phyloP scores from a whole-genome alignment of 2,329 filamentous ascomycete species.

The Fusarium sp. region DNA sequence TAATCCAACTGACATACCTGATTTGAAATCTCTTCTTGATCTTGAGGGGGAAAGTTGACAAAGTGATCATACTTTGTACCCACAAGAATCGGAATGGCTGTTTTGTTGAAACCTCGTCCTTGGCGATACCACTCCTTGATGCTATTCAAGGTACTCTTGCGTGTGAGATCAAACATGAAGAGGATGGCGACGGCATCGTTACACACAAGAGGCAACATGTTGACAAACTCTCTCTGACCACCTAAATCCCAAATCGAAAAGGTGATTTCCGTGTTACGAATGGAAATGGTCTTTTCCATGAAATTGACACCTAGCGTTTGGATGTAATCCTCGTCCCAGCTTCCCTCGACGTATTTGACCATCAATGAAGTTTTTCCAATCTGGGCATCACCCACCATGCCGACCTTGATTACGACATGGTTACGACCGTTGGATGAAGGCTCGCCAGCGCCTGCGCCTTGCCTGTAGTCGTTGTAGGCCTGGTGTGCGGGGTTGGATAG shows the following conservation, averaged over 20 bases:
- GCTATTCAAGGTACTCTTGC: conserved; percentile 98
- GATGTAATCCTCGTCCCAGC: conserved; percentile 99
- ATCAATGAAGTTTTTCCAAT: conserved; percentile 99
- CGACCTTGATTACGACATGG: conserved; percentile 97
- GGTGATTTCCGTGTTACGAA: conserved; percentile 98
- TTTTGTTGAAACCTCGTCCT: conserved; percentile 98
- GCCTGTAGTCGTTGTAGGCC: conserved; percentile 61
- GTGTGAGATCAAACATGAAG: conserved; percentile 99
- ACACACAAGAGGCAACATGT: conserved; percentile 99
- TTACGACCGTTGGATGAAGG: conserved; percentile 65
- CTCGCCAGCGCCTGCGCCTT: conserved; percentile 54
- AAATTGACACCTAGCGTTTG: conserved; percentile 99
- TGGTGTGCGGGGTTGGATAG: conserved; percentile 61
- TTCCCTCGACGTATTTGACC: conserved; percentile 99
- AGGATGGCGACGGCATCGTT: conserved; percentile 98
- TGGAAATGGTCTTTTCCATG: conserved; percentile 99
- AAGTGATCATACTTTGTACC: conserved; percentile 99
- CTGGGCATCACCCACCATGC: conserved; percentile 99
- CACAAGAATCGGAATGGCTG: conserved; percentile 96
- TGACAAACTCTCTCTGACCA: conserved; percentile 98
- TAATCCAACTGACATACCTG: conserved; percentile 70
- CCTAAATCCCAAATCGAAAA: conserved; percentile 99
- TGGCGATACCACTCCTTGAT: conserved; percentile 99
- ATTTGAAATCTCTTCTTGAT: conserved; percentile 98
- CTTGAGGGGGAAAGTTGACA: conserved; percentile 96